These are phyloP conservation scores for Fusarium aywerte DNA, from an alignment of 2,329 filamentous ascomycete species.

Conservation along the genomic window DNA sequence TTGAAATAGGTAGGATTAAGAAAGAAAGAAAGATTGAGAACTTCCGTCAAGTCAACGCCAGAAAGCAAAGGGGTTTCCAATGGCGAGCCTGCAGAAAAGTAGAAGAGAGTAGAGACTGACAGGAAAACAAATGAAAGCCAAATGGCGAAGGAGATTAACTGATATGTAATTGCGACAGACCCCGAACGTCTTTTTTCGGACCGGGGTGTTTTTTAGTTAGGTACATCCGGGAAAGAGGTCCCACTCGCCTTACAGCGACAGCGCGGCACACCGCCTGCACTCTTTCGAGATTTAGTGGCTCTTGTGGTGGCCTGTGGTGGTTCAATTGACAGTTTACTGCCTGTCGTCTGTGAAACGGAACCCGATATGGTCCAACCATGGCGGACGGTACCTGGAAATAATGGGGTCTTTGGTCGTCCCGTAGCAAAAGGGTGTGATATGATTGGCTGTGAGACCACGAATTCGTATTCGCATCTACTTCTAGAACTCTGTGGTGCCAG, in stretches of 20 bases:
- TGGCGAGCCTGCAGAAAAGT: conserved; percentile 32
- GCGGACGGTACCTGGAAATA: conserved; percentile 32
- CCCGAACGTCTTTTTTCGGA: conserved; percentile 41
- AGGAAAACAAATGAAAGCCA: conserved; percentile 32
- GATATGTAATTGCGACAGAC: conserved; percentile 47
- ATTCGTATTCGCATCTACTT: conserved; percentile 43
- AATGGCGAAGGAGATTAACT: conserved; percentile 48
- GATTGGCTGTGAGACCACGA: conserved; percentile 22
- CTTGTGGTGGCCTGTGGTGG: conserved; percentile 3
- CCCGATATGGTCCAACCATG: conserved; percentile 5
- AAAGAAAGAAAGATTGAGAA: neutral
- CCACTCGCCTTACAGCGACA: conserved; percentile 29
- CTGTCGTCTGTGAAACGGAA: conserved; percentile 23
- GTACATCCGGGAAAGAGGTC: conserved; percentile 8
- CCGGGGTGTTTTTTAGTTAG: conserved; percentile 31
- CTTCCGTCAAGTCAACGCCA: conserved; percentile 17
- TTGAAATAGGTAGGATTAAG: neutral
- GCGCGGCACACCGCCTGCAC: conserved; percentile 31
- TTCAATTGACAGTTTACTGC: conserved; percentile 13
- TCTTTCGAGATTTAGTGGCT: conserved; percentile 25
- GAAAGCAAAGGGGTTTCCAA: conserved; percentile 24
- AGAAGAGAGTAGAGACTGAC: conserved; percentile 20
- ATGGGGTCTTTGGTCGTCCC: neutral
- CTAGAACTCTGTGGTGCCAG: conserved; percentile 23
- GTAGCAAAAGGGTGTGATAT: conserved; percentile 8